Evolutionary conservation across 768 basidiomycete genomes (phyloP).

Genomic region (Phlebiopsis gigantea): DNA sequence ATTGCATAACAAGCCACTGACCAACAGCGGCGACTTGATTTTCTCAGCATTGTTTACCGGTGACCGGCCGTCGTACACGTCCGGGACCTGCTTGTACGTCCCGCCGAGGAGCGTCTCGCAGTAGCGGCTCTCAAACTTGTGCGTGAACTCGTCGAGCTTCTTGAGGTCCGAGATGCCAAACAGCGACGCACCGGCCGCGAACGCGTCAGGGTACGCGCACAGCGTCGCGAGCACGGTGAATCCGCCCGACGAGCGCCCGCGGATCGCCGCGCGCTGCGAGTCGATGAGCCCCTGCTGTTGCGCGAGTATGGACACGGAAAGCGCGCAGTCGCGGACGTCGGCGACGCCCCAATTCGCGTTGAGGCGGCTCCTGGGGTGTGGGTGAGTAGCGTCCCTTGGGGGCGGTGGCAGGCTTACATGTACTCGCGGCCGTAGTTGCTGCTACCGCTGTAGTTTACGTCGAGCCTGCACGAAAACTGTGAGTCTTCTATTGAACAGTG

Average conservation of each 20-base stretch:
- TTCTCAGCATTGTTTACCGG: constrained; percentile 57
- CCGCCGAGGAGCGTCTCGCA: constrained; percentile 63
- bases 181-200: constrained; percentile 58
- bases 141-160: constrained; percentile 54
- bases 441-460: constrained; percentile 76
- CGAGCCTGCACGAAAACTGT: constrained; percentile 38
- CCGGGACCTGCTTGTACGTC: constrained; percentile 42
- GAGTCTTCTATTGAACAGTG: neutral
- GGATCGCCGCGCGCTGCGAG: constrained; percentile 55
- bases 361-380: constrained; percentile 39
- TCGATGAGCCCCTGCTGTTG: constrained; percentile 54
- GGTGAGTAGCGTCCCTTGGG: neutral
- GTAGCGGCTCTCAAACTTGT: constrained; percentile 67
- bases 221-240: constrained; percentile 56
- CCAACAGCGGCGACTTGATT: constrained; percentile 61
- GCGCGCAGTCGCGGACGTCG: constrained; percentile 63
- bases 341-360: constrained; percentile 67
- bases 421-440: constrained; percentile 70
- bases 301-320: constrained; percentile 44
- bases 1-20: constrained; percentile 27
- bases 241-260: constrained; percentile 72
- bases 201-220: constrained; percentile 38
- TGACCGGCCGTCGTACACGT: constrained; percentile 55
- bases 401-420: constrained; percentile 30
- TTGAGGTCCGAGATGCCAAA: constrained; percentile 67